Evolutionary conservation across 2,329 filamentous ascomycete genomes (phyloP).

Genomic region (Pseudogymnoascus sp.): DNA sequence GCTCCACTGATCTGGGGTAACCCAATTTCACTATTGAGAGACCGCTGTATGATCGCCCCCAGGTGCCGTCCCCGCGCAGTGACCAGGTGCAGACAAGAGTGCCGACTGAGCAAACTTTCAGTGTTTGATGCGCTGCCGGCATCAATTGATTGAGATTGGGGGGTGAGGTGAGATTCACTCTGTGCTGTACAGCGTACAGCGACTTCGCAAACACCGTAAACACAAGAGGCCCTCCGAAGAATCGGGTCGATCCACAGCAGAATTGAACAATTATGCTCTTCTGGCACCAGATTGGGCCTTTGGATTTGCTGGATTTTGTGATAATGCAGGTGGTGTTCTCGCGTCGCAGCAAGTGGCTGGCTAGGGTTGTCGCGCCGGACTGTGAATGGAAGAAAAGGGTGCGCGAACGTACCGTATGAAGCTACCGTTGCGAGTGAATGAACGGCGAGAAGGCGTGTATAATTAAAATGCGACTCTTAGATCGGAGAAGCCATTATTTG

Average conservation of each 20-base stretch:
- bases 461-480: not conserved
- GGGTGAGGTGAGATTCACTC: not conserved
- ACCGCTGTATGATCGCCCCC: conserved; percentile 3
- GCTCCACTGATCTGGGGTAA: conserved; percentile 6
- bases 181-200: not conserved
- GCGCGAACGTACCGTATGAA: conserved; percentile 1
- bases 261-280: not conserved
- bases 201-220: not conserved
- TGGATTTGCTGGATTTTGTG: not conserved
- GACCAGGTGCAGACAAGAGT: not conserved
- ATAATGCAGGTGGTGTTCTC: not conserved
- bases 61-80: not conserved
- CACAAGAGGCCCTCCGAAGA: not conserved
- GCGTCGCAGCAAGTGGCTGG: not conserved
- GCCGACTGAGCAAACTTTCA: not conserved
- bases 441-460: not conserved
- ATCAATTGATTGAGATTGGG: not conserved
- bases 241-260: not conserved
- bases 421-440: conserved; percentile 1
- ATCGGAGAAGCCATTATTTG: not conserved
- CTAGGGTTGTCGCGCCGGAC: not conserved
- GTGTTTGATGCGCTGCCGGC: not conserved
- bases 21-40: not conserved
- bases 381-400: not conserved
- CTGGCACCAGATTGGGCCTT: not conserved